phyloP scores from a whole-genome alignment of 1,284 basidiomycete genomes.

The Rhodotorula sp. region DNA sequence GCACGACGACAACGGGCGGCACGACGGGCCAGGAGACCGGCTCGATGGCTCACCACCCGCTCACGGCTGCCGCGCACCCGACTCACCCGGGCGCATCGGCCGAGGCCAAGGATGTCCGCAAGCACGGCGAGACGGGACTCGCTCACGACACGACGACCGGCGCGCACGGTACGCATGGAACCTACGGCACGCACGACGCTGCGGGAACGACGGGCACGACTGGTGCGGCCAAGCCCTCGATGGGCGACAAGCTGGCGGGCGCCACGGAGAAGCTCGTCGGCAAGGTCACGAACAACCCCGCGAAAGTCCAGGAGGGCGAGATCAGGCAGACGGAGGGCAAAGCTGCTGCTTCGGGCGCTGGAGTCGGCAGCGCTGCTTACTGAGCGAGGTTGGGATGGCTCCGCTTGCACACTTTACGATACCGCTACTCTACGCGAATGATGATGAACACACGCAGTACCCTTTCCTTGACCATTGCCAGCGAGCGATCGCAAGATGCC shows the following conservation, averaged over 20 bases:
- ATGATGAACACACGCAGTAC: too few relatives aligned
- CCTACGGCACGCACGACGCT: too few relatives aligned
- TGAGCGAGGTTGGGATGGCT: too few relatives aligned
- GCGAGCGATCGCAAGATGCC: too few relatives aligned
- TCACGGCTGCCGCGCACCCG: not conserved
- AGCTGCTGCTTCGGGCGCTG: not conserved
- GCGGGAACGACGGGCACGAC: not conserved
- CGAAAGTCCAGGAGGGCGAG: conserved; percentile 11
- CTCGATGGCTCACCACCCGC: not conserved
- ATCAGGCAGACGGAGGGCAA: conserved; percentile 19
- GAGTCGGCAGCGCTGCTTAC: too few relatives aligned
- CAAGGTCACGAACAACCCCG: conserved; percentile 14
- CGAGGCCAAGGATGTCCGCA: not conserved
- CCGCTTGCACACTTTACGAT: too few relatives aligned
- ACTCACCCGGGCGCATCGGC: not conserved
- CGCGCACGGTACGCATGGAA: too few relatives aligned
- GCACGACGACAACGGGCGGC: not conserved
- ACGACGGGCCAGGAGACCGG: not conserved
- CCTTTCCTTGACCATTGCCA: too few relatives aligned
- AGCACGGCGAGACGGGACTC: not conserved
- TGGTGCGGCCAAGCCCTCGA: conserved; percentile 1
- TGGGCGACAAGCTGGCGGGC: conserved; percentile 5
- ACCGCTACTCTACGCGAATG: too few relatives aligned
- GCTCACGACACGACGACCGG: not conserved
- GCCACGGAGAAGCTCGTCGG: conserved; percentile 10